Base-by-base conservation (phyloP, 140 eudicot genomes). In the Bidens hawaiensis region DNA sequence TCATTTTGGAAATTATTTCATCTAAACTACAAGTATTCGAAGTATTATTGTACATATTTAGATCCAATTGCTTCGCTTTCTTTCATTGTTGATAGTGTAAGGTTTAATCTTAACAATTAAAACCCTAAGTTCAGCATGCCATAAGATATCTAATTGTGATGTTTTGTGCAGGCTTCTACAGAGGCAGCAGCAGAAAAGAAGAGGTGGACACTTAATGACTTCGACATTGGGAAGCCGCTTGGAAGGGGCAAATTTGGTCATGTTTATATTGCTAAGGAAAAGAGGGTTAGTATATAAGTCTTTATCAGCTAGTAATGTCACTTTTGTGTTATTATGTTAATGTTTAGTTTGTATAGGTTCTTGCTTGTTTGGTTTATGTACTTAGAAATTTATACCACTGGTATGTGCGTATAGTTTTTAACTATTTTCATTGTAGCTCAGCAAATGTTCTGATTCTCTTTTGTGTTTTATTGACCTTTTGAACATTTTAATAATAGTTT, bases 211-310 rank as follows among this genome's bases (percentile, higher is more conserved):
- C 87, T 89, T 11, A 81, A 72, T 52, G 95, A 89, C 67, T 89
- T 89, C 27, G 95, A 89, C 58, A 81, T 89, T 0, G 97, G 97
- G 43, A 89, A 81, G 78, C 97, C 97, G 62, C 89, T 89, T 4
- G 95, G 95, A 65, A 74, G 95, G 68, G 97, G 97, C 30, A 89
- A 89, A 69, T 86, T 89, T 56, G 97, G 97, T 3, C 97, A 89
- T 76, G 97, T 89, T 60, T 89, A 89, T 72, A 64, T 89, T 27
- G 97, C 97, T 3, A 89, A 87, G 72, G 97, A 89, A 74, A 89
- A 89, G 77, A 86, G 85, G 86, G 97, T 89, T 49, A 60, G 97
- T 83, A 0, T 5, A 33, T 24, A 64, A 38, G 18, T 33, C 15
- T 3, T 42, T 43, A n/a, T 60, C 9, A 22, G 42, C 42, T 59